These are phyloP conservation scores for Metahyphopichia silvanorum DNA, from an alignment of 805 yeast genomes.

Conservation along the genomic window DNA sequence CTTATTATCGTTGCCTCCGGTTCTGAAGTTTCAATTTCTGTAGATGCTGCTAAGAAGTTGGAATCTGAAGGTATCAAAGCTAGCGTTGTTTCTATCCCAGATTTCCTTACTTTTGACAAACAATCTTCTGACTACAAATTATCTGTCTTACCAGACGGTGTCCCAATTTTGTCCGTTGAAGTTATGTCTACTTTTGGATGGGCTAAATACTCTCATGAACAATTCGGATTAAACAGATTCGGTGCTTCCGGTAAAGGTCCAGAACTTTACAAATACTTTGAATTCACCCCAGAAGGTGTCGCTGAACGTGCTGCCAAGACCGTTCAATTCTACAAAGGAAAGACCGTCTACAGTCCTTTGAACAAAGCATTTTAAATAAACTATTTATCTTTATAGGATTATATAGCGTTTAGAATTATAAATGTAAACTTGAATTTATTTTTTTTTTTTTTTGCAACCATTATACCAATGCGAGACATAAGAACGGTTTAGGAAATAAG, in stretches of 20 bases:
- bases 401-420: no score
- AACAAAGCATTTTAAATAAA: constrained; percentile 67
- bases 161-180: constrained; percentile 91
- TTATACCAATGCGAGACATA: no score
- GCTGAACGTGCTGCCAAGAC: constrained; percentile 82
- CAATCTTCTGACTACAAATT: constrained; percentile 80
- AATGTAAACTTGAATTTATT: no score
- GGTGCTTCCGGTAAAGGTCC: constrained; percentile 94
- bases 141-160: constrained; percentile 90
- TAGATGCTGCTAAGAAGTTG: constrained; percentile 78
- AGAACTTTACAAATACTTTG: constrained; percentile 80
- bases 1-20: constrained; percentile 86
- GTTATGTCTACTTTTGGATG: constrained; percentile 90
- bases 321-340: constrained; percentile 79
- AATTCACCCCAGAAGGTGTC: constrained; percentile 90
- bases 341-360: constrained; percentile 69
- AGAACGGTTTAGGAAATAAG: no score
- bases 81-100: constrained; percentile 89
- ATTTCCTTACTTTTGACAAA: constrained; percentile 81
- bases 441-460: no score
- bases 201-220: constrained; percentile 94
- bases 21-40: constrained; percentile 84
- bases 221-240: constrained; percentile 91
- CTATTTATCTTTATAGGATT: no score
- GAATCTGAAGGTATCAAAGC: constrained; percentile 65